Percentiles rank a stretch among this genome's conserved stretches.
Conservation (phyloP, 2,329 filamentous ascomycete species). For the Xylariaceae sp. region DNA sequence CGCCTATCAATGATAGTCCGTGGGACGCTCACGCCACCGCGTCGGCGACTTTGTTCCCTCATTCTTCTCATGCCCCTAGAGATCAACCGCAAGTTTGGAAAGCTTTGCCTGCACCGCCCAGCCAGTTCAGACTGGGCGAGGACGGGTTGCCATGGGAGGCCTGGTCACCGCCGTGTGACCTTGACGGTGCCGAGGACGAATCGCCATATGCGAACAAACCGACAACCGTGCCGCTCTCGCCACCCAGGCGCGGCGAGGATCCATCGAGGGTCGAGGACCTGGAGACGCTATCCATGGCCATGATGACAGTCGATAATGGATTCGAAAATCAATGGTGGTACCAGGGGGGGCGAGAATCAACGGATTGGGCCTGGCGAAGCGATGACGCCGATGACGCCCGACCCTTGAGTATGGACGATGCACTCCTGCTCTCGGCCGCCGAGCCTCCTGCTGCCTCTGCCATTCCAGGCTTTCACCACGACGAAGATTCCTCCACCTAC, state of each 20-base stretch:
- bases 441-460: conserved; percentile 16
- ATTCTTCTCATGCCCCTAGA: conserved; percentile 12
- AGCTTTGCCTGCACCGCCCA: conserved; percentile 36
- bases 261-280: conserved; percentile 36
- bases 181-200: conserved; percentile 22
- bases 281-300: conserved; percentile 45
- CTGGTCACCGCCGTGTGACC: conserved; percentile 29
- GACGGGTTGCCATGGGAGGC: conserved; percentile 44
- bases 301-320: conserved; percentile 55
- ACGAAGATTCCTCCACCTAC: neutral
- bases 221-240: conserved; percentile 18
- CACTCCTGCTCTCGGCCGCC: conserved; percentile 18
- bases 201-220: conserved; percentile 18
- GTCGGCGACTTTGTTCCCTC: conserved; percentile 24
- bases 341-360: conserved; percentile 35
- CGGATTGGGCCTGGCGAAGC: conserved; percentile 14
- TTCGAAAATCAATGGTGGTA: conserved; percentile 58
- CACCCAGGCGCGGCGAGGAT: conserved; percentile 24
- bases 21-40: conserved; percentile 37
- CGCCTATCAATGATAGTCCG: conserved; percentile 41
- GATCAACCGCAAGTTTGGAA: conserved; percentile 34
- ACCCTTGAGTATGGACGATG: conserved; percentile 23
- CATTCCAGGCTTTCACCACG: neutral
- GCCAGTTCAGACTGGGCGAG: conserved; percentile 41
- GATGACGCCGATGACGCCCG: conserved; percentile 16